These are phyloP conservation scores for Daldinia sp. DNA, from an alignment of 2,329 filamentous ascomycete genomes.

Conservation along the genomic window DNA sequence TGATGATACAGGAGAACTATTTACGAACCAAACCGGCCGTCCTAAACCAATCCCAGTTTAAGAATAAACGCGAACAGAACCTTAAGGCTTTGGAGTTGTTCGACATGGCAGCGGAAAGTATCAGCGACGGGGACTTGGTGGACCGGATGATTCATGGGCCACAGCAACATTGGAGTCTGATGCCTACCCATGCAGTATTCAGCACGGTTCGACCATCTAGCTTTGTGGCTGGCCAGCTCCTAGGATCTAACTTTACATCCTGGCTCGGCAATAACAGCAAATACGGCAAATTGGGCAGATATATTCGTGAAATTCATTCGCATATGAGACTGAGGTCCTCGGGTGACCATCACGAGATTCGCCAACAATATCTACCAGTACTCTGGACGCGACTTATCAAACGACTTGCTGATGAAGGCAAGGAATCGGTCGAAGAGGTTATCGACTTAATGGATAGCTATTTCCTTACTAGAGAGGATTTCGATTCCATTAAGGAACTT, in stretches of 20 bases:
- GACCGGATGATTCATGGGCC: constrained; percentile 98
- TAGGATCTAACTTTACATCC: constrained; percentile 81
- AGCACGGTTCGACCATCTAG: constrained; percentile 93
- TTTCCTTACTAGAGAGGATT: constrained; percentile 93
- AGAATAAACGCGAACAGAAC: constrained; percentile 72
- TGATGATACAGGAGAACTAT: constrained; percentile 99
- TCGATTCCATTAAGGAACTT: constrained; percentile 91
- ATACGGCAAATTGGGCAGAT: constrained; percentile 79
- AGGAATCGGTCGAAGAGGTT: constrained; percentile 82
- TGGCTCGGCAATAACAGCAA: constrained; percentile 98
- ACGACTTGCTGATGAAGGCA: constrained; percentile 80
- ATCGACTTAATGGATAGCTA: constrained; percentile 98
- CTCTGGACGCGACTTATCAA: constrained; percentile 86
- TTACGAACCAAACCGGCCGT: constrained; percentile 81
- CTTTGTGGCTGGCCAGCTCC: constrained; percentile 83
- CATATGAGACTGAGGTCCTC: constrained; percentile 95
- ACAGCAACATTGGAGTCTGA: constrained; percentile 97
- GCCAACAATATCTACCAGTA: constrained; percentile 92
- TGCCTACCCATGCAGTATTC: constrained; percentile 96
- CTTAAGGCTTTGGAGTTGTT: constrained; percentile 88
- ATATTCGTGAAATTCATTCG: constrained; percentile 92
- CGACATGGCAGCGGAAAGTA: constrained; percentile 91
- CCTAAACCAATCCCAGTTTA: constrained; percentile 68
- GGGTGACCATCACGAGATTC: constrained; percentile 91
- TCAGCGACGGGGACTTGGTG: constrained; percentile 95